A percentile compares a stretch with the other conserved stretches of the same genome.
Evolutionary conservation across 192 early-diverging fungal genomes (phyloP).

Genomic region (Backusella tarrabulga): DNA sequence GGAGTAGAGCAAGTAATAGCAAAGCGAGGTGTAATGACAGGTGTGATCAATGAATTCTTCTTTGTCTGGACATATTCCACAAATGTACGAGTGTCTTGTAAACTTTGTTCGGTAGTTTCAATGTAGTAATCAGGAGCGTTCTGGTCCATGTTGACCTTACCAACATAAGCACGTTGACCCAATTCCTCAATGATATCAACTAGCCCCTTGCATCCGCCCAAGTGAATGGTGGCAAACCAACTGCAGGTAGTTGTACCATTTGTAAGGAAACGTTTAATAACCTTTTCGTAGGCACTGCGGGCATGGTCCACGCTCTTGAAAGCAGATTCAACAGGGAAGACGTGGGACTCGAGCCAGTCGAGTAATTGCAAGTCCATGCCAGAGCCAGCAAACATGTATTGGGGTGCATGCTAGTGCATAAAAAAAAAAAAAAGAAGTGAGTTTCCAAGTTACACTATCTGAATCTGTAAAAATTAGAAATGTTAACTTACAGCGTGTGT

Average conservation of each 20-base stretch:
- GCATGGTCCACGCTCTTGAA: constrained; percentile 74
- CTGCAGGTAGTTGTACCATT: constrained; percentile 90
- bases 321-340: constrained; percentile 81
- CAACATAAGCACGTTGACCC: constrained; percentile 93
- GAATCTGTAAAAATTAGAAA: background rate
- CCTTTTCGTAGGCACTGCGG: constrained; percentile 59
- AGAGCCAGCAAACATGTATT: constrained; percentile 85
- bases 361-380: constrained; percentile 90
- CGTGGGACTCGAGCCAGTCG: constrained; percentile 87
- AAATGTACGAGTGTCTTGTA: constrained; percentile 67
- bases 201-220: constrained; percentile 69
- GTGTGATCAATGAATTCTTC: constrained; percentile 52
- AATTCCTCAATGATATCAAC: constrained; percentile 67
- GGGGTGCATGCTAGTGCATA: constrained; percentile 75
- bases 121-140: constrained; percentile 78
- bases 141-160: constrained; percentile 96
- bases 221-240: constrained; percentile 92
- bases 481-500: constrained; percentile 72
- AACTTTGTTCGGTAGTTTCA: constrained; percentile 66
- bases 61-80: constrained; percentile 54
- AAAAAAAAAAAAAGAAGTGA: background rate
- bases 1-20: constrained; percentile 76
- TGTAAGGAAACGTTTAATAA: constrained; percentile 65
- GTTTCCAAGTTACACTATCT: background rate
- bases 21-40: constrained; percentile 93